phyloP scores from a whole-genome alignment of 106 monocot genomes.

The Amphibolis antarctica region DNA sequence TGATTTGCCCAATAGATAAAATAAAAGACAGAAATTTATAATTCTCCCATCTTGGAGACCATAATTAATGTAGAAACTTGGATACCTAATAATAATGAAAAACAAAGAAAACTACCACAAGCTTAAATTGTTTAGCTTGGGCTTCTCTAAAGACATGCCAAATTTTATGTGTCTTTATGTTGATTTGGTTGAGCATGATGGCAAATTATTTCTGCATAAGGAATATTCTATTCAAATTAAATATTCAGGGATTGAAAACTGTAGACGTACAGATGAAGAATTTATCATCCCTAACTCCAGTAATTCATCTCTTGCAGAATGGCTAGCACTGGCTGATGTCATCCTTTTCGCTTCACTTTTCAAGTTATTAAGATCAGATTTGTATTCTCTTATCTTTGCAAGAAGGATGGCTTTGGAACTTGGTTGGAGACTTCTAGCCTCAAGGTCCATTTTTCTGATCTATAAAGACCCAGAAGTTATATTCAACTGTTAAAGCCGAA shows the following conservation, averaged over 20 bases:
- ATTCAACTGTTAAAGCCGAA: not conserved
- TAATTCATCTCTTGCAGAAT: conserved; percentile 51
- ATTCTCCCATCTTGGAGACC: no score
- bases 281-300: conserved; percentile 70
- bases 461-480: conserved; percentile 8
- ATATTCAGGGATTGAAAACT: not conserved
- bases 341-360: conserved; percentile 57
- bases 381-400: conserved; percentile 74
- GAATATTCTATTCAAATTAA: not conserved
- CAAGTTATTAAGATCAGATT: conserved; percentile 70
- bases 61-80: no score
- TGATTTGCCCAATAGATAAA: no score
- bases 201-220: no score
- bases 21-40: no score
- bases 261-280: conserved; percentile 31
- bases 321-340: conserved; percentile 19
- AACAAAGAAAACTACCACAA: no score
- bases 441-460: conserved; percentile 87
- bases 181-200: no score
- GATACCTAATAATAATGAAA: no score
- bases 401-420: conserved; percentile 51
- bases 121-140: no score
- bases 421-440: conserved; percentile 73
- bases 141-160: no score
- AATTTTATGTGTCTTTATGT: no score